phyloP scores from a whole-genome alignment of 768 basidiomycete species.

The Agaricus blazei region DNA sequence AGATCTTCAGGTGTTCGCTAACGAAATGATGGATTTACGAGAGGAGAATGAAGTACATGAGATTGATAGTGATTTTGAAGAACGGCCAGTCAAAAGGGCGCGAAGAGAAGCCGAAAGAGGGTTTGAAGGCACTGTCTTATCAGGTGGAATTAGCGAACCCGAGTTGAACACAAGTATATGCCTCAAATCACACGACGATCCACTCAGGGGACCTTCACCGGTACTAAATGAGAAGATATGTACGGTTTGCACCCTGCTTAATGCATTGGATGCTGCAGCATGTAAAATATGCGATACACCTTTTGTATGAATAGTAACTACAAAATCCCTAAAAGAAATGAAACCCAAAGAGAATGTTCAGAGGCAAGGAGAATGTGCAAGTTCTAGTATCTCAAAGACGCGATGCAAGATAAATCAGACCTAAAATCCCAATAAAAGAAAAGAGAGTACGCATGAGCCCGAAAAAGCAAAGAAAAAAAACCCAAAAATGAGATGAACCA shows the following conservation, averaged over 20 bases:
- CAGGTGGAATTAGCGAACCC: constrained; percentile 29
- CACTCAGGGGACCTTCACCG: constrained; percentile 13
- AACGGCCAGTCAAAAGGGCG: constrained; percentile 30
- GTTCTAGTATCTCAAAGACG: constrained; percentile 6
- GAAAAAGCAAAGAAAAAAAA: neutral
- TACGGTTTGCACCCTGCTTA: constrained; percentile 53
- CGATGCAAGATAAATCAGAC: constrained; percentile 10
- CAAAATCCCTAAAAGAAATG: constrained; percentile 15
- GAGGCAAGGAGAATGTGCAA: constrained; percentile 3
- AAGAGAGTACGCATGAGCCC: constrained; percentile 4
- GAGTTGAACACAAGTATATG: constrained; percentile 14
- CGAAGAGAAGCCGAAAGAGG: constrained; percentile 57
- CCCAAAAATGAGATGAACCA: constrained; percentile 14
- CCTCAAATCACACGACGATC: constrained; percentile 22
- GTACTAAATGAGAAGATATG: constrained; percentile 37
- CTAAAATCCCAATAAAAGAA: constrained; percentile 15
- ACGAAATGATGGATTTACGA: constrained; percentile 62
- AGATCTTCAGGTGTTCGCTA: constrained; percentile 44
- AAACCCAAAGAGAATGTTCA: constrained; percentile 12
- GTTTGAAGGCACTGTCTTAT: constrained; percentile 69
- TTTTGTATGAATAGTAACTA: constrained; percentile 28
- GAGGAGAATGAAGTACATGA: constrained; percentile 59
- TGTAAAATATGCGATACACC: constrained; percentile 47
- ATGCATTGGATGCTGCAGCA: constrained; percentile 33
- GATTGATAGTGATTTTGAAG: constrained; percentile 43